Conservation (phyloP, 768 basidiomycete species). For the Strobilomyces echinocephalus region DNA sequence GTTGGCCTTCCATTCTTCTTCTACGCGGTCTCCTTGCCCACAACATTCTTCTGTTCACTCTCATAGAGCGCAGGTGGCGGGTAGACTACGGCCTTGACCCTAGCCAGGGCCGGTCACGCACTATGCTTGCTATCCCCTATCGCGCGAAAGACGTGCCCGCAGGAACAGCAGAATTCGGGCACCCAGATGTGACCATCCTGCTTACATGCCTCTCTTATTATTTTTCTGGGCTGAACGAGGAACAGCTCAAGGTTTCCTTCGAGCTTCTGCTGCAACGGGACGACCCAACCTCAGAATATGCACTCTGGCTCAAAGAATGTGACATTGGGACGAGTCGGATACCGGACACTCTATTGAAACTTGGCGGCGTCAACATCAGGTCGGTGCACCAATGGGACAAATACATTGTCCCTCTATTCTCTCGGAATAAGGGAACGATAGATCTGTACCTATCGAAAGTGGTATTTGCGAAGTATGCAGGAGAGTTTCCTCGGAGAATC, state of each 20-base stretch:
- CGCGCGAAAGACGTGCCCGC: neutral
- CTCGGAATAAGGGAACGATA: neutral
- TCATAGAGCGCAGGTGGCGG: neutral
- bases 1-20: neutral
- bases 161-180: neutral
- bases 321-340: neutral
- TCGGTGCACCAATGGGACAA: neutral
- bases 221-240: neutral
- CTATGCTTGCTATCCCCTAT: neutral
- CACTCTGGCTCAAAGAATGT: neutral
- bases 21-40: neutral
- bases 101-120: neutral
- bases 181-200: neutral
- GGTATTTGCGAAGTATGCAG: neutral
- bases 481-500: neutral
- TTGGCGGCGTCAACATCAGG: neutral
- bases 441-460: neutral
- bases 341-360: neutral
- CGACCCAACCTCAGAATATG: neutral
- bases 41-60: neutral
- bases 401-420: neutral
- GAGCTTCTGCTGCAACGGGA: neutral
- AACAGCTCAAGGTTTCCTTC: neutral
- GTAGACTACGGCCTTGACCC: neutral
- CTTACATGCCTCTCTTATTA: neutral